Conservation (phyloP, 2,329 filamentous ascomycete genomes). For the Pseudogymnoascus sp. region DNA sequence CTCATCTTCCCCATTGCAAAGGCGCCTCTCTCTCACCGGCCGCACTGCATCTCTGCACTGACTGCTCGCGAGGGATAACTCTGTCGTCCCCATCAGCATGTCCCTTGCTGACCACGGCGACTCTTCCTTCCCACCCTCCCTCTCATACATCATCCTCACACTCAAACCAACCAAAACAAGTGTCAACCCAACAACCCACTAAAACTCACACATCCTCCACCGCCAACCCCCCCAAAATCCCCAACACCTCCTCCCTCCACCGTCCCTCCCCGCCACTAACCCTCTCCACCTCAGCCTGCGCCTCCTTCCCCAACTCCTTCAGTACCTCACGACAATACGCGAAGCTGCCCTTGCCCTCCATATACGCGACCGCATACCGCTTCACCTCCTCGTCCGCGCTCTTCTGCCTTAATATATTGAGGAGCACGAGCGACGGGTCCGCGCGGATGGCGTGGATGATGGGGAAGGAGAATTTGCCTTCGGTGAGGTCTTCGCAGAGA, state of each 20-base stretch:
- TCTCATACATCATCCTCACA: background rate
- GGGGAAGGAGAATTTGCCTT: slow-evolving; percentile 95
- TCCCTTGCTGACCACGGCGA: background rate
- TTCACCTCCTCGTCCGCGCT: slow-evolving; percentile 83
- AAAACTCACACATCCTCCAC: slow-evolving; percentile 10
- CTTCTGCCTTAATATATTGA: slow-evolving; percentile 90
- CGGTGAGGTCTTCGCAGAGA: slow-evolving; percentile 88
- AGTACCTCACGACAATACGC: slow-evolving; percentile 71
- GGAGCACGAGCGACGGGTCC: slow-evolving; percentile 70
- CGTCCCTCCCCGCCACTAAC: slow-evolving; percentile 54
- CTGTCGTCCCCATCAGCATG: background rate
- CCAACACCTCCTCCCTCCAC: slow-evolving; percentile 50
- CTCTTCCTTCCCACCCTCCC: too few relatives aligned
- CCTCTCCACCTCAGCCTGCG: slow-evolving; percentile 53
- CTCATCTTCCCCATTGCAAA: background rate
- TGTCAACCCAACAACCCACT: background rate
- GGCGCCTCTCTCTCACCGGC: background rate
- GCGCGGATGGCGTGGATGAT: slow-evolving; percentile 87
- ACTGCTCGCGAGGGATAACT: background rate
- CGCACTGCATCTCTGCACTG: background rate
- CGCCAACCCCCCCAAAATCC: slow-evolving; percentile 62
- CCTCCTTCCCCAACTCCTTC: slow-evolving; percentile 54
- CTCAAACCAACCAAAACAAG: too few relatives aligned
- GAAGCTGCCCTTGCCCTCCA: slow-evolving; percentile 86
- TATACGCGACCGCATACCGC: slow-evolving; percentile 80